phyloP scores from a whole-genome alignment of 1,284 basidiomycete genomes.

The Cystobasidium slooffiae region DNA sequence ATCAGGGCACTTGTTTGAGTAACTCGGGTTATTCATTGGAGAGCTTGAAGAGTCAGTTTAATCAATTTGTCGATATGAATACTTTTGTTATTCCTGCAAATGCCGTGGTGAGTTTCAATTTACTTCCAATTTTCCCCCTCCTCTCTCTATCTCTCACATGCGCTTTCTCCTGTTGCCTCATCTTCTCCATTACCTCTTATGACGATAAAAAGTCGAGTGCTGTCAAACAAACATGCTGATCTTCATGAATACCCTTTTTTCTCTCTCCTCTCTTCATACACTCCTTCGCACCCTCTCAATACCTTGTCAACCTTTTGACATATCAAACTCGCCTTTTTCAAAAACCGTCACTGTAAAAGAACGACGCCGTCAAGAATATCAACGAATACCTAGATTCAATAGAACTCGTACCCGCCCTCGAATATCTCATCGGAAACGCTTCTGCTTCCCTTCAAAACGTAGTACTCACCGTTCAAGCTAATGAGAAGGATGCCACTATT shows the following conservation, averaged over 20 bases:
- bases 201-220: too few species aligned
- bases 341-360: conserved; percentile 14
- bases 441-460: conserved; percentile 35
- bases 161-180: too few species aligned
- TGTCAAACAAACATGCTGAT: too few species aligned
- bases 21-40: conserved; percentile 31
- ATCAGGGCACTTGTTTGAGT: conserved; percentile 35
- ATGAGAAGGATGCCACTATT: conserved; percentile 35
- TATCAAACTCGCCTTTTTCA: too few species aligned
- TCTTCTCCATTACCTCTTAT: too few species aligned
- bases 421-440: conserved; percentile 41
- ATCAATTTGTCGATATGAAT: conserved; percentile 39
- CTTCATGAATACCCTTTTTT: not conserved
- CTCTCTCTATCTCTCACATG: too few species aligned
- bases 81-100: conserved; percentile 36
- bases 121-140: too few species aligned
- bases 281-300: not conserved
- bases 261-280: not conserved
- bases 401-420: conserved; percentile 29
- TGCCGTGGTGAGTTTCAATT: conserved; percentile 1
- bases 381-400: conserved; percentile 17
- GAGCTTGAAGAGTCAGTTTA: conserved; percentile 24
- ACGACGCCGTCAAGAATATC: conserved; percentile 24
- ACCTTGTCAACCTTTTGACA: not conserved
- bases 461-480: conserved; percentile 27